phyloP scores from a whole-genome alignment of 805 yeast species.

The Danielia oregonensis region DNA sequence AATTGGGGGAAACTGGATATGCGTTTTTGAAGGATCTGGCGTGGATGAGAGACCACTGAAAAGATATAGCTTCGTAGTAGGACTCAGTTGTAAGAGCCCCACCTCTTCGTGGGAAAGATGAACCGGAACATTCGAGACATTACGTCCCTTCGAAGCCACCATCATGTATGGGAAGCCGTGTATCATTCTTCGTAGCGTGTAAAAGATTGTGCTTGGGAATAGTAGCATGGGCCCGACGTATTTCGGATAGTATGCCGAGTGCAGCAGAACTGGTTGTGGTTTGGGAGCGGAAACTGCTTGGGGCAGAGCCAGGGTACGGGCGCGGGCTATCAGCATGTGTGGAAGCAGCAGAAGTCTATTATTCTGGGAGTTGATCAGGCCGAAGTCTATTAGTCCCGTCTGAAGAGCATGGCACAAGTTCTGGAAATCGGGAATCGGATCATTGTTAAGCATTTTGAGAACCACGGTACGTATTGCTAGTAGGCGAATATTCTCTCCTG shows the following conservation, averaged over 20 bases:
- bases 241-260: constrained; percentile 1
- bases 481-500: constrained; percentile 41
- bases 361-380: neutral
- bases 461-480: constrained; percentile 44
- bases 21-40: constrained; percentile 21
- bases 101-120: constrained; percentile 41
- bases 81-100: constrained; percentile 22
- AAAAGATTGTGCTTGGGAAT: constrained; percentile 57
- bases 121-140: constrained; percentile 34
- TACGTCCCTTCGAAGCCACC: constrained; percentile 44
- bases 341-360: neutral
- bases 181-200: constrained; percentile 43
- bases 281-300: neutral
- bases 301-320: no score
- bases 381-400: constrained; percentile 16
- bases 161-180: constrained; percentile 47
- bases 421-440: constrained; percentile 35
- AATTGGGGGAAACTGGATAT: constrained; percentile 68
- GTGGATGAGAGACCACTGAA: constrained; percentile 47
- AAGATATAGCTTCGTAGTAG: constrained; percentile 40
- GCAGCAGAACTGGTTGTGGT: neutral
- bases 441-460: constrained; percentile 29
- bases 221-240: constrained; percentile 38
- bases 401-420: constrained; percentile 26
- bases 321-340: neutral